Evolutionary conservation across 208 protist genomes (phyloP).

Genomic region (Acanthamoeba quina): DNA sequence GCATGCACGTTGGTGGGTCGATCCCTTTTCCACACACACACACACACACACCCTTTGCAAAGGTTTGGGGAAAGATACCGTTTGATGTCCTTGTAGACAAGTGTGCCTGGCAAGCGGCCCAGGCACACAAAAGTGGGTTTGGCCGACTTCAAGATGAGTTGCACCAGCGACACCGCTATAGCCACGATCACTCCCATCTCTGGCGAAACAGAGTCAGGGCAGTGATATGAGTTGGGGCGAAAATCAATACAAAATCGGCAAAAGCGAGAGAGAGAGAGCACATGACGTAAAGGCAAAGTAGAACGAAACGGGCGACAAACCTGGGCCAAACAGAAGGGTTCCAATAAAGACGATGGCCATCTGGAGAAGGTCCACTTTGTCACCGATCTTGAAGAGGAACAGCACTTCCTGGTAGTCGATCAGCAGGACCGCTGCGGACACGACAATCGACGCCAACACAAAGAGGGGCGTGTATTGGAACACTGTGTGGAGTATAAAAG

Average conservation of each 20-base stretch:
- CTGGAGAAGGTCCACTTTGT: slow-evolving; percentile 4
- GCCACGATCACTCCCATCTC: slow-evolving; percentile 40
- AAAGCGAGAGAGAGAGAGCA: too few relatives aligned
- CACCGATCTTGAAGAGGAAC: slow-evolving; percentile 54
- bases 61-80: background rate
- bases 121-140: slow-evolving; percentile 42
- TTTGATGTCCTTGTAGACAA: slow-evolving; percentile 60
- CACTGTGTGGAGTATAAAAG: too few relatives aligned
- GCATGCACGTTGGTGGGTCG: too few relatives aligned
- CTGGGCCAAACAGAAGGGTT: slow-evolving; percentile 24
- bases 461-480: slow-evolving; percentile 22
- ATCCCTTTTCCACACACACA: background rate
- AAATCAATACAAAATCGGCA: too few relatives aligned
- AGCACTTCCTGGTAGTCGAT: slow-evolving; percentile 35
- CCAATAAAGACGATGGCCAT: background rate
- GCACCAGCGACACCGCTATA: slow-evolving; percentile 4
- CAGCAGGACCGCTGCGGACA: slow-evolving; percentile 6
- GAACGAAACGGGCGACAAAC: too few relatives aligned
- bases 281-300: too few relatives aligned
- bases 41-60: background rate
- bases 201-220: background rate
- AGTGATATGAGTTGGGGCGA: too few relatives aligned
- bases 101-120: slow-evolving; percentile 18
- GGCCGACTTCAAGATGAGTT: slow-evolving; percentile 50
- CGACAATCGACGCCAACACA: slow-evolving; percentile 37